Conservation (phyloP, 75 land plant species). For the Ceratopteris richardii region DNA sequence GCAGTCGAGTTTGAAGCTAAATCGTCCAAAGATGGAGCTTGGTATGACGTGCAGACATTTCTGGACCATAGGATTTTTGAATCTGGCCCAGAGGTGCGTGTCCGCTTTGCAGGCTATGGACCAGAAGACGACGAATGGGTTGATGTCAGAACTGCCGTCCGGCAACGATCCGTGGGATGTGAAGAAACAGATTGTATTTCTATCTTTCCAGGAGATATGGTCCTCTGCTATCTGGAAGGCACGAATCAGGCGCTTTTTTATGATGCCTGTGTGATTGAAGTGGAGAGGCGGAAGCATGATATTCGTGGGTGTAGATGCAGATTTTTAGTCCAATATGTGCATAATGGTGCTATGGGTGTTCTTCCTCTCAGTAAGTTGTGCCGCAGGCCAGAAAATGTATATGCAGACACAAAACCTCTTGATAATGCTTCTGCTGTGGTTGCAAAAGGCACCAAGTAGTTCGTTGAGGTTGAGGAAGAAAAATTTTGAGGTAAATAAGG, state of each 20-base stretch:
- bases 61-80: conserved; percentile 38
- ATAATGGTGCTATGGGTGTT: conserved; percentile 26
- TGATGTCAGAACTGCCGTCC: conserved; percentile 54
- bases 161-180: conserved; percentile 91
- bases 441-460: no score
- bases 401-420: no score
- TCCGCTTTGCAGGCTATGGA: conserved; percentile 90
- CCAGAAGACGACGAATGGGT: conserved; percentile 97
- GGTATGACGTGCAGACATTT: conserved; percentile 72
- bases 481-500: no score
- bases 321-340: conserved; percentile 64
- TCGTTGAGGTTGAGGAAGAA: no score
- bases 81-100: conserved; percentile 66
- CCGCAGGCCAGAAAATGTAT: no score
- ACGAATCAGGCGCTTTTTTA: conserved; percentile 68
- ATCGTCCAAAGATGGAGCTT: conserved; percentile 72
- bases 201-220: conserved; percentile 85
- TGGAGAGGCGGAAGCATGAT: conserved; percentile 74
- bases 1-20: conserved; percentile 64
- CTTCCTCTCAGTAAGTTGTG: no score
- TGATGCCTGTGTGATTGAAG: conserved; percentile 74
- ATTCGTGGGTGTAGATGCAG: conserved; percentile 83
- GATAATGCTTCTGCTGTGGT: no score
- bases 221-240: conserved; percentile 91
- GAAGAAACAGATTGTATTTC: conserved; percentile 85